Base-by-base conservation (phyloP, 345 rosid species). In the Pistacia integerrima region DNA sequence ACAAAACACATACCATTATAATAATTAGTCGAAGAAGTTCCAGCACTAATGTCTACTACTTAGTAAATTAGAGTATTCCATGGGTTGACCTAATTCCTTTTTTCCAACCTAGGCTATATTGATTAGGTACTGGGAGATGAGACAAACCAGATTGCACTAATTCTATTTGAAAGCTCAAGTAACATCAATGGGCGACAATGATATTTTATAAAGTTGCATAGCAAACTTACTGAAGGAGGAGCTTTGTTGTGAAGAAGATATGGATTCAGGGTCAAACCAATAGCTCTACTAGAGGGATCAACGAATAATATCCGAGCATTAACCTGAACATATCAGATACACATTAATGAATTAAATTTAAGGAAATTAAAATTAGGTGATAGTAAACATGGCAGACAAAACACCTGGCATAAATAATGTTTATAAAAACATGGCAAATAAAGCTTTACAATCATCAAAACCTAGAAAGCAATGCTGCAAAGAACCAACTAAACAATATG, bases 211-310 rank as follows among this genome's bases (percentile, higher is more conserved):
- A 49, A 60, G 17, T 52, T 33, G 60, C 76, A 30, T 11, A 77
- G 18, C 18, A 13, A 38, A 76, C 97, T 85, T 89, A 96, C 99
- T 79, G 81, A 70, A 67, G 93, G 90, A 74, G 98, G 98, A 79
- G 91, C 87, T 76, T 78, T 87, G 79, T 93, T 91, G 64, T 83
- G 89, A 81, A 93, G 80, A 82, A 96, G 94, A 84, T 90, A 84
- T 11, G 90, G 94, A 84, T 92, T 96, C 81, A 96, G 79, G 54
- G 99, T 93, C 93, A 96, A 89, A 77, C 97, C 97, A 72, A 96
- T 83, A 74, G 99, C 99, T 84, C 99, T 91, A 73, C 94, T 88
- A 75, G 90, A 86, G 71, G 98, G 97, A 88, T 96, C 99, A 25
- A 92, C 79, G 82, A 93, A 96, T 75, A 96, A 80, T 84, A 96